A percentile compares a stretch with the other conserved stretches of the same genome.
phyloP scores from a whole-genome alignment of 805 yeast species.

The Kodamaea neixiangensis region DNA sequence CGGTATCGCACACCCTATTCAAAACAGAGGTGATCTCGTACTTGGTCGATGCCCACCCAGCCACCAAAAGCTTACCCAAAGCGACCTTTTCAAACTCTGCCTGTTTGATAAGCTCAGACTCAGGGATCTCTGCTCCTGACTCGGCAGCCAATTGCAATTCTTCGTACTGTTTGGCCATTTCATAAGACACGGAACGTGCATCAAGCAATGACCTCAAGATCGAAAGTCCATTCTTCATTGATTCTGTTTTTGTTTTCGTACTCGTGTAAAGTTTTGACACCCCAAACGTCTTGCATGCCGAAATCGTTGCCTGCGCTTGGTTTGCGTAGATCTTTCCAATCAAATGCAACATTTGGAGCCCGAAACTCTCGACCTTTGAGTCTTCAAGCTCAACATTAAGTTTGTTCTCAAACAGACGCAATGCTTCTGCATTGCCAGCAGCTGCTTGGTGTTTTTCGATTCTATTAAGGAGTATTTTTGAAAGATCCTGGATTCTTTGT shows the following conservation, averaged over 20 bases:
- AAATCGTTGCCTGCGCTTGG: slow-evolving; percentile 73
- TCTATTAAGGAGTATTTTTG: slow-evolving; percentile 48
- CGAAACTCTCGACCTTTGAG: slow-evolving; percentile 92
- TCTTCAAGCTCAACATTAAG: slow-evolving; percentile 69
- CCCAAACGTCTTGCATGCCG: slow-evolving; percentile 81
- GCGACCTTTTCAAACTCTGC: slow-evolving; percentile 80
- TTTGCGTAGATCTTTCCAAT: slow-evolving; percentile 78
- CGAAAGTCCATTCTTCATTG: slow-evolving; percentile 80
- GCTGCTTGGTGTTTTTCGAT: slow-evolving; percentile 57
- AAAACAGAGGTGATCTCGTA: slow-evolving; percentile 87
- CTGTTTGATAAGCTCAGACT: slow-evolving; percentile 36
- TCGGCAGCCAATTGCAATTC: slow-evolving; percentile 27
- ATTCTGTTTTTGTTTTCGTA: slow-evolving; percentile 80
- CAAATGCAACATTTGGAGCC: slow-evolving; percentile 79
- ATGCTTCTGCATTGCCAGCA: slow-evolving; percentile 61
- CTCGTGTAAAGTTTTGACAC: slow-evolving; percentile 80
- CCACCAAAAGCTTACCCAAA: slow-evolving; percentile 86
- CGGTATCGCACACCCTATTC: slow-evolving; percentile 61
- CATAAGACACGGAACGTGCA: slow-evolving; percentile 72
- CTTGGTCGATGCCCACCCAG: slow-evolving; percentile 94
- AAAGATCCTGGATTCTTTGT: slow-evolving; percentile 52
- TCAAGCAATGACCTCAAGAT: slow-evolving; percentile 84
- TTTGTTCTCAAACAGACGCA: slow-evolving; percentile 53
- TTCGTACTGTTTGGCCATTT: slow-evolving; percentile 73
- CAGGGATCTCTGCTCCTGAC: slow-evolving; percentile 32